phyloP scores from a whole-genome alignment of 2,329 filamentous ascomycete species.

The Kalaharituber pfeilii region DNA sequence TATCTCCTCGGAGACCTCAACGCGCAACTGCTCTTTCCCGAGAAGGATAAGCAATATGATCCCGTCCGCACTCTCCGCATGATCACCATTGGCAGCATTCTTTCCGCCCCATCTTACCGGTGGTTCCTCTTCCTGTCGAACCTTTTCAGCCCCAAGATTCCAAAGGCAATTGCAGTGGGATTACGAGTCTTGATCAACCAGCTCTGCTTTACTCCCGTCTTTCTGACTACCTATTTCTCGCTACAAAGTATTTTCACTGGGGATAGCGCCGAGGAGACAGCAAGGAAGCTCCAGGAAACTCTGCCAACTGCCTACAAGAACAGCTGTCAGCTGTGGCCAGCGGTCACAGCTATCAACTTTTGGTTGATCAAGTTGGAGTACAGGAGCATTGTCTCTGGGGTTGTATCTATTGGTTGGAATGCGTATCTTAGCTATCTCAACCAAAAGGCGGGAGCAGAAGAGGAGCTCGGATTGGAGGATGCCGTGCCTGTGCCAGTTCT shows the following conservation, averaged over 20 bases:
- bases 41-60: slow-evolving; percentile 43
- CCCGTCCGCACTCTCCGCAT: slow-evolving; percentile 51
- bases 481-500: neutral
- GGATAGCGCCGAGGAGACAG: slow-evolving; percentile 44
- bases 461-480: slow-evolving; percentile 3
- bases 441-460: slow-evolving; percentile 8
- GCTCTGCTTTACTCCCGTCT: slow-evolving; percentile 59
- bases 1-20: slow-evolving; percentile 63
- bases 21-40: slow-evolving; percentile 49
- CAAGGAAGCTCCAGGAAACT: slow-evolving; percentile 54
- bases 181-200: slow-evolving; percentile 73
- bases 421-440: slow-evolving; percentile 14
- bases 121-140: slow-evolving; percentile 41
- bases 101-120: slow-evolving; percentile 60
- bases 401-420: slow-evolving; percentile 24
- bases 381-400: slow-evolving; percentile 59
- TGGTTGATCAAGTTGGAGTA: slow-evolving; percentile 66
- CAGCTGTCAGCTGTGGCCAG: slow-evolving; percentile 74
- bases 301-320: slow-evolving; percentile 63
- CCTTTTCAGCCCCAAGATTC: slow-evolving; percentile 25
- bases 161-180: slow-evolving; percentile 49
- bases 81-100: slow-evolving; percentile 53
- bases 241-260: slow-evolving; percentile 60
- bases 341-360: slow-evolving; percentile 71
- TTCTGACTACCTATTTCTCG: slow-evolving; percentile 70